A percentile compares a stretch with the other conserved stretches of the same genome.
These are phyloP conservation scores for Cercospora zeina DNA, from an alignment of 2,329 filamentous ascomycete genomes.

Conservation along the genomic window DNA sequence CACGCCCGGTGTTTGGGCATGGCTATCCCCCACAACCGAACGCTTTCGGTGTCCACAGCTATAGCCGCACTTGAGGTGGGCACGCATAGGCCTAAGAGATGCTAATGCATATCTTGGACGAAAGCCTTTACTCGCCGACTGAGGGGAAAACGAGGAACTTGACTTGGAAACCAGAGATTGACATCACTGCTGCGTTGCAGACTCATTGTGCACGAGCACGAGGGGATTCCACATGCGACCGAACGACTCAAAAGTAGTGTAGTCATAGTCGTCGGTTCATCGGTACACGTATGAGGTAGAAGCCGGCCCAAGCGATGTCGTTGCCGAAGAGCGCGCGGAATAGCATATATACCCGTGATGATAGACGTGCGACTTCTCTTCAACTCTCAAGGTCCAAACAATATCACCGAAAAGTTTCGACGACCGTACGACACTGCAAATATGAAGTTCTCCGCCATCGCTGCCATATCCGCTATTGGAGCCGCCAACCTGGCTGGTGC, in stretches of 20 bases:
- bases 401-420: not conserved
- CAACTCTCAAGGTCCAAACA: not conserved
- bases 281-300: no score
- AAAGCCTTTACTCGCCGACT: not conserved
- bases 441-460: conserved; percentile 10
- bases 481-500: conserved; percentile 4
- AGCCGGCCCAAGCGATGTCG: no score
- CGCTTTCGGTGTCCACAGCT: not conserved
- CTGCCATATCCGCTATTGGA: conserved; percentile 7
- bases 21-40: not conserved
- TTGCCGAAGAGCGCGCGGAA: not conserved
- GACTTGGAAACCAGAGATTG: not conserved
- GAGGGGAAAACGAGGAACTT: not conserved
- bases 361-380: not conserved
- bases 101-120: not conserved
- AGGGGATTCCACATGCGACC: not conserved
- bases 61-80: not conserved
- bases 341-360: not conserved
- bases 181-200: not conserved
- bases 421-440: not conserved
- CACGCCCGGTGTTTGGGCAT: not conserved
- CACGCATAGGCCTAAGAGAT: not conserved
- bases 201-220: not conserved
- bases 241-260: no score
- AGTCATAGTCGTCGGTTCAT: no score